Base-by-base conservation (phyloP, 257 asterid genomes). In the Salvia miltiorrhiza region DNA sequence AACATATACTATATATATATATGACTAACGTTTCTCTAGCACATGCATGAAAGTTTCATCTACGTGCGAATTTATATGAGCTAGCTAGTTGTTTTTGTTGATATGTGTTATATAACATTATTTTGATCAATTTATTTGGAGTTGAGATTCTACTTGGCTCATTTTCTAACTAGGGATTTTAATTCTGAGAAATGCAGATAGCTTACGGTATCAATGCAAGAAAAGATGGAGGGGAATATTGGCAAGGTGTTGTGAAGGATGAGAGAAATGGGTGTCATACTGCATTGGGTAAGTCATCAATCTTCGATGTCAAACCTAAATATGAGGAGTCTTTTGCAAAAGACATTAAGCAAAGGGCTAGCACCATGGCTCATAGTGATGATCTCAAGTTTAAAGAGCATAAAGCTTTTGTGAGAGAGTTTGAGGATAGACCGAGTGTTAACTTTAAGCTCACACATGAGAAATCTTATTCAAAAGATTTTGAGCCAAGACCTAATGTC, bases 301-400 rank as follows among this genome's bases (percentile, higher is more conserved):
- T 39, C 63, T 28, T 10, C 21, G 10, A 41, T 57, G 57, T 39
- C 45, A 49, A 71, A 28, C 40, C 78, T 7, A 58, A 13, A 9
- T 2, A 67, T 23, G 44, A 28, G 58, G n/a, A 39, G 4, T 26
- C 56, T 24, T 17, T 74, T 16, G 28, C 30, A 1, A 39, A 7
- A 23, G 70, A 70, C 39, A 78, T 76, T 30, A 77, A 76, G 43
- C 74, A 65, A 13, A 73, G 75, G 41, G 75, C 78, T 7, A 82
- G 64, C 7, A 9, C 11, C 20, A 30, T 69, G 2, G 63, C 73
- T 16, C 66, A 78, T n/a, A 4, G 6, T 0, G 30, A 45, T 33
- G 23, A 11, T 28, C 0, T 3, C 28, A 48, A 35, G 9, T 55
- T 1, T 1, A 24, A 23, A n/a, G 7, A 9, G 2, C 9, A 41